phyloP scores from a whole-genome alignment of 2,329 filamentous ascomycete genomes.

The Didymellaceae sp. region DNA sequence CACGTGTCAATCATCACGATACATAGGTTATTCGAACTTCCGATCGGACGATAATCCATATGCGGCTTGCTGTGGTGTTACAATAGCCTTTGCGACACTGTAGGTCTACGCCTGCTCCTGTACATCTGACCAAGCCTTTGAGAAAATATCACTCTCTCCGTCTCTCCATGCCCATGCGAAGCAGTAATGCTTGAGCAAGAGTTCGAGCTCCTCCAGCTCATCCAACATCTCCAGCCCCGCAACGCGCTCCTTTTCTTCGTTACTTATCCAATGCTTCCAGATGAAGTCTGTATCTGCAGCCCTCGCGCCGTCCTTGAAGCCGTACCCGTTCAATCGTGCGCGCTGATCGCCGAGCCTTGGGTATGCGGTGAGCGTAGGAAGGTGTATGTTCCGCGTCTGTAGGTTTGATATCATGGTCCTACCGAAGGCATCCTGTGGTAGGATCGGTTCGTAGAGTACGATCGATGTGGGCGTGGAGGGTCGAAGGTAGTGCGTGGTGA shows the following conservation, averaged over 20 bases:
- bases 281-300: slow-evolving; percentile 71
- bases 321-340: slow-evolving; percentile 68
- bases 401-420: slow-evolving; percentile 92
- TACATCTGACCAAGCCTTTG: slow-evolving; percentile 41
- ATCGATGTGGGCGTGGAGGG: slow-evolving; percentile 62
- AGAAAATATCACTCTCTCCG: slow-evolving; percentile 41
- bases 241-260: slow-evolving; percentile 78
- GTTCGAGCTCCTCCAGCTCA: slow-evolving; percentile 91
- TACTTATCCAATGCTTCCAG: slow-evolving; percentile 76
- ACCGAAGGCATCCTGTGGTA: slow-evolving; percentile 84
- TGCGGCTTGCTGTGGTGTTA: neutral
- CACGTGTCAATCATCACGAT: slow-evolving; percentile 3
- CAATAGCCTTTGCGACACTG: neutral
- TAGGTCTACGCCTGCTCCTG: slow-evolving; percentile 22
- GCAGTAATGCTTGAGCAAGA: slow-evolving; percentile 88
- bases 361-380: slow-evolving; percentile 82
- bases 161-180: slow-evolving; percentile 86
- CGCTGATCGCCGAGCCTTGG: slow-evolving; percentile 72
- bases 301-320: slow-evolving; percentile 65
- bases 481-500: slow-evolving; percentile 47
- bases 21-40: neutral
- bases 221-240: slow-evolving; percentile 85
- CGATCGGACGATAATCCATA: neutral
- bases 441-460: slow-evolving; percentile 88
- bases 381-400: slow-evolving; percentile 76